phyloP scores from a whole-genome alignment of 257 asterid genomes.

The Lycium ferocissimum region DNA sequence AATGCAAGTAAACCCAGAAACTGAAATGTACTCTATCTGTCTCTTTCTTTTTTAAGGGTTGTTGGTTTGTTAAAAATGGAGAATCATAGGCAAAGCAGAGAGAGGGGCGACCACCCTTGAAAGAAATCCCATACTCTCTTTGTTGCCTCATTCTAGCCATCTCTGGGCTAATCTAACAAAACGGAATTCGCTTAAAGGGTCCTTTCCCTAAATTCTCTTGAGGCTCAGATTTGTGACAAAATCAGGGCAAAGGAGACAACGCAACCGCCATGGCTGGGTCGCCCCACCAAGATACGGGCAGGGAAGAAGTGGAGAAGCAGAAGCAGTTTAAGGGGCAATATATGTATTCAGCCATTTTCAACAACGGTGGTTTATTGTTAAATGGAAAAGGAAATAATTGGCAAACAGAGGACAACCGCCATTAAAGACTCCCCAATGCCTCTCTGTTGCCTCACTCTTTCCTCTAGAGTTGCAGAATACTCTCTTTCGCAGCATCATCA shows the following conservation, averaged over 20 bases:
- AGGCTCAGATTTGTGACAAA: background rate
- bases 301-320: background rate
- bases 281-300: background rate
- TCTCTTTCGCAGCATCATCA: background rate
- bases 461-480: background rate
- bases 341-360: background rate
- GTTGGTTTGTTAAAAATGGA: background rate
- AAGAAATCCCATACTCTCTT: conserved; percentile 18
- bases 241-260: conserved; percentile 4
- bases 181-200: background rate
- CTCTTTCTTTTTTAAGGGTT: background rate
- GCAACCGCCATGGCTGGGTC: conserved; percentile 15
- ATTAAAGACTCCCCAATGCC: background rate
- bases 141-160: conserved; percentile 4
- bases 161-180: background rate
- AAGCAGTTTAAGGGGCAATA: no score
- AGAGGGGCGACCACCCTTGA: conserved; percentile 60
- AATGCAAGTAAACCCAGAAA: no score
- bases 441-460: background rate
- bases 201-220: no score
- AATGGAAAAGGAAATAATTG: background rate
- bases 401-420: background rate
- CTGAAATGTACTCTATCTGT: background rate
- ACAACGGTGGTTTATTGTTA: background rate
- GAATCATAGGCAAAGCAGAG: conserved; percentile 44